Evolutionary conservation across 1,284 basidiomycete genomes (phyloP).

Genomic region (Sanghuangporus baumii): DNA sequence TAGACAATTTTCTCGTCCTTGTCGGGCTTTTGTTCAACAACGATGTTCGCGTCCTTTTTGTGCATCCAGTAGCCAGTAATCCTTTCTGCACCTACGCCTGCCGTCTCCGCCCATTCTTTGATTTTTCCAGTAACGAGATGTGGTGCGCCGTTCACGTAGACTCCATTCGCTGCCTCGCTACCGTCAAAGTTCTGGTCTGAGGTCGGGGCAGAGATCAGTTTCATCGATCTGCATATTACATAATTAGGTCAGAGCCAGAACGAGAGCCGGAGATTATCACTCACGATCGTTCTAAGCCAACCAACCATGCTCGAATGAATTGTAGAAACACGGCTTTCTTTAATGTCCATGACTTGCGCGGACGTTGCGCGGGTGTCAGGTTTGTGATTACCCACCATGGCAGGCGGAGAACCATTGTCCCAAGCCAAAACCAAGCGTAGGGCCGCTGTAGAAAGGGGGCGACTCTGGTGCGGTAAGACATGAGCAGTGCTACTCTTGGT

Average conservation of each 20-base stretch:
- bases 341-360: slow-evolving; percentile 9
- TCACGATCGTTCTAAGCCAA: background rate
- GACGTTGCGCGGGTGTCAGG: slow-evolving; percentile 1
- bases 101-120: slow-evolving; percentile 35
- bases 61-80: slow-evolving; percentile 54
- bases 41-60: slow-evolving; percentile 17
- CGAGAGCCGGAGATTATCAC: background rate
- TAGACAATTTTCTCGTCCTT: slow-evolving; percentile 38
- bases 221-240: background rate
- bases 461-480: background rate
- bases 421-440: background rate
- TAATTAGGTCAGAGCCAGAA: too few relatives aligned
- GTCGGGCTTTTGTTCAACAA: slow-evolving; percentile 30
- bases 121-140: slow-evolving; percentile 43
- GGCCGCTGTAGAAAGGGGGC: background rate
- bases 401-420: background rate
- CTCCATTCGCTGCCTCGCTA: slow-evolving; percentile 25
- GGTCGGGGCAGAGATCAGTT: background rate
- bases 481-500: too few relatives aligned
- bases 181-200: background rate
- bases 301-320: background rate
- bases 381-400: slow-evolving; percentile 7
- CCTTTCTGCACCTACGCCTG: slow-evolving; percentile 34
- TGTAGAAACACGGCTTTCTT: background rate
- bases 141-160: slow-evolving; percentile 44